Evolutionary conservation across 2,329 filamentous ascomycete species (phyloP).

Genomic region (Davidsoniella virescens): DNA sequence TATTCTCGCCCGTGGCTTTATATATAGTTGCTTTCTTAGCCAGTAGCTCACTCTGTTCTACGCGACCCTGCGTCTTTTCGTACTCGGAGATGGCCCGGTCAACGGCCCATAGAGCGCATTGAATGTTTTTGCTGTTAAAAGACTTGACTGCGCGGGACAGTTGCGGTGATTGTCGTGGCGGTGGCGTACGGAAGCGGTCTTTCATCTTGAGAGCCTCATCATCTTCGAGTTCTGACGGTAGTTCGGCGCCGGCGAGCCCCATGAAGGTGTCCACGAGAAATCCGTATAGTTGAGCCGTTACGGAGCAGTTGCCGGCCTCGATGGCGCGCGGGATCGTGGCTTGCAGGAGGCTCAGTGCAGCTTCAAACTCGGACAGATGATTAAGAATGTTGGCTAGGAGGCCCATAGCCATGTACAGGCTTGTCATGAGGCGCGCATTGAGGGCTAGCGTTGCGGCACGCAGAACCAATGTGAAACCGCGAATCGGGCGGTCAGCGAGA

Average conservation of each 20-base stretch:
- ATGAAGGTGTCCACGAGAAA: constrained; percentile 62
- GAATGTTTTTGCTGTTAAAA: constrained; percentile 18
- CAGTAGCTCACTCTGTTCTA: constrained; percentile 61
- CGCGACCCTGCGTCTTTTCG: constrained; percentile 44
- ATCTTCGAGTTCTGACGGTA: not conserved
- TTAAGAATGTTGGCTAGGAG: constrained; percentile 53
- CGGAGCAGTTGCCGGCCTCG: constrained; percentile 47
- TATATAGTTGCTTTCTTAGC: constrained; percentile 69
- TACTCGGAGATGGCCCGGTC: constrained; percentile 49
- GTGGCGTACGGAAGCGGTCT: not conserved
- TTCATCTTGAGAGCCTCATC: too few species aligned
- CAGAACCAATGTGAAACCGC: constrained; percentile 61
- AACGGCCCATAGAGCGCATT: not conserved
- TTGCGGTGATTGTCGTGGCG: constrained; percentile 20
- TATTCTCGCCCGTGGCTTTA: constrained; percentile 48
- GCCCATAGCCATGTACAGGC: constrained; percentile 57
- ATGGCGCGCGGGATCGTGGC: constrained; percentile 61
- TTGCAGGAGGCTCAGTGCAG: constrained; percentile 46
- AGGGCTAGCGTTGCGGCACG: constrained; percentile 60
- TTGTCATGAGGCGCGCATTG: constrained; percentile 49
- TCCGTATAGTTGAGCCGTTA: constrained; percentile 52
- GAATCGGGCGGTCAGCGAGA: constrained; percentile 50
- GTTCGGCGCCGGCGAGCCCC: constrained; percentile 48
- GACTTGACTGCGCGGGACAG: not conserved
- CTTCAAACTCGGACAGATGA: constrained; percentile 52